These are phyloP conservation scores for Dactylellina sp. DNA, from an alignment of 2,329 filamentous ascomycete species.

Conservation along the genomic window DNA sequence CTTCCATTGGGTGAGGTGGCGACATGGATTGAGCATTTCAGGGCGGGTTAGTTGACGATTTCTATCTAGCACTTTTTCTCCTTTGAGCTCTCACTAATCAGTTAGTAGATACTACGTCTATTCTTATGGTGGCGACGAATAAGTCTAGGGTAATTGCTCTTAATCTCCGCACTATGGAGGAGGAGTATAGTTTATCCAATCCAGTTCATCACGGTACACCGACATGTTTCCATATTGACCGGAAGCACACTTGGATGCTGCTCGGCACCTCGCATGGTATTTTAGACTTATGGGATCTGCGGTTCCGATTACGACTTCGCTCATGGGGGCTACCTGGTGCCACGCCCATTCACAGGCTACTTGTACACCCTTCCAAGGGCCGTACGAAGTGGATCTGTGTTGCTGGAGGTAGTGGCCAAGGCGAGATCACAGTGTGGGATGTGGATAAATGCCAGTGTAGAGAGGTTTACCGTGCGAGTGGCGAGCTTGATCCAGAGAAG, in stretches of 20 bases:
- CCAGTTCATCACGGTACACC: conserved; percentile 91
- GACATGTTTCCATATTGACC: conserved; percentile 89
- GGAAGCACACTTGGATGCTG: conserved; percentile 87
- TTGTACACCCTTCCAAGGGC: conserved; percentile 80
- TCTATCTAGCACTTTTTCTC: too few relatives aligned
- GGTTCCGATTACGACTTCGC: conserved; percentile 89
- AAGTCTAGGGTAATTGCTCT: conserved; percentile 84
- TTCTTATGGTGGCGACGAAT: conserved; percentile 87
- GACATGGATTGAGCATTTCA: conserved; percentile 92
- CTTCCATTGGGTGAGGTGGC: conserved; percentile 80
- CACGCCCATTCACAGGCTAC: conserved; percentile 81
- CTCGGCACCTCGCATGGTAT: conserved; percentile 93
- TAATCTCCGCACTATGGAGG: conserved; percentile 85
- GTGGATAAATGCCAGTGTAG: conserved; percentile 88
- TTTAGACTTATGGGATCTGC: conserved; percentile 92
- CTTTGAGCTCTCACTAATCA: conserved; percentile 48
- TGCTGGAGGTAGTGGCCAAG: conserved; percentile 84
- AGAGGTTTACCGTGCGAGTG: conserved; percentile 81
- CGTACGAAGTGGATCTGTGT: conserved; percentile 88
- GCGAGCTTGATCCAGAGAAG: conserved; percentile 68
- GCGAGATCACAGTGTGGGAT: conserved; percentile 95
- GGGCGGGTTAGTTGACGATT: conserved; percentile 64
- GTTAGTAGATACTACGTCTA: conserved; percentile 77
- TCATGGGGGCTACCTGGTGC: conserved; percentile 88
- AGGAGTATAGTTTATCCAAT: conserved; percentile 83